Evolutionary conservation across 1,284 basidiomycete genomes (phyloP).

Genomic region (Fomitopsis pinicola): DNA sequence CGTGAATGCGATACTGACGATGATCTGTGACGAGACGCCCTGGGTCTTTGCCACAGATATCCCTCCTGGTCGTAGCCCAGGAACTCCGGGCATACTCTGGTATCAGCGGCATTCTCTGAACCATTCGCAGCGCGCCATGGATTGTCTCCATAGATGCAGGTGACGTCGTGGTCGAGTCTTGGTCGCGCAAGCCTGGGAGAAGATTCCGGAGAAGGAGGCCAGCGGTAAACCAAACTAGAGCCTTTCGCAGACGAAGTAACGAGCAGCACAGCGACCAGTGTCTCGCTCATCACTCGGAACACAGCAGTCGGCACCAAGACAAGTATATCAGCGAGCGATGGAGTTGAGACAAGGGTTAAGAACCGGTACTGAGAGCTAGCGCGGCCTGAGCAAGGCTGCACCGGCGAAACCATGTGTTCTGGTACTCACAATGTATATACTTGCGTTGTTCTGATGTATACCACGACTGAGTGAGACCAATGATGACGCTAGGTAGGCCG

Average conservation of each 20-base stretch:
- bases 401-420: too few relatives aligned
- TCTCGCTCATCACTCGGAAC: slow-evolving; percentile 36
- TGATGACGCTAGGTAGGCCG: too few relatives aligned
- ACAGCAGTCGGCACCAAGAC: background rate
- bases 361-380: too few relatives aligned
- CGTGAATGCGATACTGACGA: slow-evolving; percentile 24
- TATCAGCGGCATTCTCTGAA: slow-evolving; percentile 18
- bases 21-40: slow-evolving; percentile 21
- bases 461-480: too few relatives aligned
- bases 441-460: too few relatives aligned
- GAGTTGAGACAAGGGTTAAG: background rate
- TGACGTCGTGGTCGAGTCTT: slow-evolving; percentile 41
- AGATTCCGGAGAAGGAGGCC: slow-evolving; percentile 61
- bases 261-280: slow-evolving; percentile 67
- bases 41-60: slow-evolving; percentile 30
- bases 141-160: slow-evolving; percentile 56
- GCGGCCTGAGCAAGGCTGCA: too few relatives aligned
- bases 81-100: slow-evolving; percentile 8
- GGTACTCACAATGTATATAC: too few relatives aligned
- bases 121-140: slow-evolving; percentile 62
- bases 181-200: slow-evolving; percentile 61
- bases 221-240: slow-evolving; percentile 66
- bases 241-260: slow-evolving; percentile 75
- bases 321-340: background rate
- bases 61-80: slow-evolving; percentile 12